Percentiles rank a stretch among this genome's conserved stretches.
Evolutionary conservation across 257 asterid genomes (phyloP).

Genomic region (Nicotiana benthamiana): DNA sequence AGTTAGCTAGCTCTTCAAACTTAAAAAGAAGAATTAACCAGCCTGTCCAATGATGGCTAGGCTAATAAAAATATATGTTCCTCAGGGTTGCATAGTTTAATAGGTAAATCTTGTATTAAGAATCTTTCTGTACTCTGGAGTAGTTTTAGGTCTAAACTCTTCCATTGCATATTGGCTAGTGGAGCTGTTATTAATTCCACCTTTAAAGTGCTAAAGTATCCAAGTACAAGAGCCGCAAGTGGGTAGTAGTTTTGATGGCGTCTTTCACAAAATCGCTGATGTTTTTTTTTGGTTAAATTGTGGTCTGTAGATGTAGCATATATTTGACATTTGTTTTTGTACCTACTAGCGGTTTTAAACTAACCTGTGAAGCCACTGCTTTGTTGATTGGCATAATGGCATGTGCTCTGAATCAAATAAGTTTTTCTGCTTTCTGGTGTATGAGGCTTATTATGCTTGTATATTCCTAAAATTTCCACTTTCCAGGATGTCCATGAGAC

Average conservation of each 20-base stretch:
- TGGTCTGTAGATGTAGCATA: not conserved
- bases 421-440: constrained; percentile 4
- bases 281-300: not conserved
- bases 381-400: constrained; percentile 2
- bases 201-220: not conserved
- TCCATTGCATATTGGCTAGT: not conserved
- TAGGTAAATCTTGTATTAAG: not conserved
- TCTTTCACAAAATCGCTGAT: not conserved
- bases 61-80: not conserved
- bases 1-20: not conserved
- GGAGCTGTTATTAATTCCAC: not conserved
- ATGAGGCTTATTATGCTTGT: not conserved
- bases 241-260: not conserved
- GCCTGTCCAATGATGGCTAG: not conserved
- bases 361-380: not conserved
- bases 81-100: not conserved
- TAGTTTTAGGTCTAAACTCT: not conserved
- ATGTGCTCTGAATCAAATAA: not conserved
- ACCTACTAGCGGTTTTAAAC: not conserved
- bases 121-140: not conserved
- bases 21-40: not conserved
- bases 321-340: not conserved
- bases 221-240: not conserved
- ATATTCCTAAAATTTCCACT: constrained; percentile 12
- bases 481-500: constrained; percentile 94